Evolutionary conservation across 2,329 filamentous ascomycete species (phyloP), one percentile per base, ranked within the genome.

Genomic region (Harringtonia aguacate): DNA sequence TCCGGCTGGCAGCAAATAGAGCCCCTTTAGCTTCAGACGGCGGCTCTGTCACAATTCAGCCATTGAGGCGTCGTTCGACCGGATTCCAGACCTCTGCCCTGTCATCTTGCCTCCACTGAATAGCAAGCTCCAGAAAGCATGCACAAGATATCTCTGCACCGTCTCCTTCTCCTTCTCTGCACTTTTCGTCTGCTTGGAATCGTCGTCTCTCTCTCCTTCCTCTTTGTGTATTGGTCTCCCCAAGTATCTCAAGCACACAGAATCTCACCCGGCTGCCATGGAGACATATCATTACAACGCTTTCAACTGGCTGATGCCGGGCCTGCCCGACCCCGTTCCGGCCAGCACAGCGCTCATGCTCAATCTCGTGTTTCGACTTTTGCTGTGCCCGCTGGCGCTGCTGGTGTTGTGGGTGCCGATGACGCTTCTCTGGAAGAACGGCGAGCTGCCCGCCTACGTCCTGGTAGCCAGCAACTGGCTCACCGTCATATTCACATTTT

Each of bases 391-490:
- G 36, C 2, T 70, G 13, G 66, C 67, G 41, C 67, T 68, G 27
- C 20, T 69, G 12, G 53, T 68, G 38, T 73, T 67, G 44, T 62
- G 69, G 52, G 69, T 77, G 1, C 75, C 75, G 1, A 59, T 77
- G 3, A 62, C 63, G 4, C 60, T 75, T 0, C 66, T 79, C 30
- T 63, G 62, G 54, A 63, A 65, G 35, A 72, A 74, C 45, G 68
- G 72, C 20, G 75, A 79, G 55, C 66, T 77, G 46, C 67, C 72
- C 2, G 74, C 71, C 31, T 61, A 64, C 46, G 58, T 73, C 41
- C 65, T 76, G 51, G 68, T 76, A 50, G 43, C 59, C 52, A 65
- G 61, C 44, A 61, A 70, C 47, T 60, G 67, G 45, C 20, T 71
- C 42, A 54, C 66, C 53, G 75, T 75, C 57, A n/a, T 69, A 35